Percentiles rank a stretch among this genome's conserved stretches.
Conservation (phyloP, 208 protist species). For the Crithidia thermophila region DNA sequence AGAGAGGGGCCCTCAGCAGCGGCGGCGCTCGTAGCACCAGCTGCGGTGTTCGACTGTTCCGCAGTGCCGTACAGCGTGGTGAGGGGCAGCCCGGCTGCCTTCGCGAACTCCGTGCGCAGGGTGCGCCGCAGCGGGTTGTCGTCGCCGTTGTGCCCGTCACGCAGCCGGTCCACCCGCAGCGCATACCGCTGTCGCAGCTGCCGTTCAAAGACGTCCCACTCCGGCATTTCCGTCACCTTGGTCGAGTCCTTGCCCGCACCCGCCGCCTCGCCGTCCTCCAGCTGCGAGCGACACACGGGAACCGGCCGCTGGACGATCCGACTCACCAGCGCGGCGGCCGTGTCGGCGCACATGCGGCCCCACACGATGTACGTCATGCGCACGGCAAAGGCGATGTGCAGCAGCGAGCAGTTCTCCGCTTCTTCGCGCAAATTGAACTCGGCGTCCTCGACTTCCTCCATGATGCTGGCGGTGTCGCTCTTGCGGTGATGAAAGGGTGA, state of each 20-base stretch:
- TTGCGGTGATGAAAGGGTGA: neutral
- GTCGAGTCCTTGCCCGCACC: neutral
- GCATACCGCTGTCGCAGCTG: slow-evolving; percentile 20
- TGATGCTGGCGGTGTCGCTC: neutral
- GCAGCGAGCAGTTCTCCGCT: slow-evolving; percentile 68
- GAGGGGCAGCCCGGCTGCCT: neutral
- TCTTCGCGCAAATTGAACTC: slow-evolving; percentile 75
- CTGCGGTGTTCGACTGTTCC: too few relatives aligned
- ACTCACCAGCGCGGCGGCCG: slow-evolving; percentile 11
- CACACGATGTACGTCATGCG: slow-evolving; percentile 85
- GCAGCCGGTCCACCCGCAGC: slow-evolving; percentile 1
- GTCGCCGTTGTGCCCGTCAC: slow-evolving; percentile 21
- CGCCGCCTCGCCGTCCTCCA: neutral
- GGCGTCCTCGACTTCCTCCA: slow-evolving; percentile 15
- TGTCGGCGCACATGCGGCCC: slow-evolving; percentile 37
- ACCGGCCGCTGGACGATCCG: slow-evolving; percentile 16
- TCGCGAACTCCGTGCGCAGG: neutral
- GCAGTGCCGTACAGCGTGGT: neutral
- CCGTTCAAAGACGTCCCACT: slow-evolving; percentile 28
- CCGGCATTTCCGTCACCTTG: slow-evolving; percentile 6
- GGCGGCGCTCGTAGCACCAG: too few relatives aligned
- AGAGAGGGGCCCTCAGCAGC: neutral
- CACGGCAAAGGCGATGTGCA: slow-evolving; percentile 67
- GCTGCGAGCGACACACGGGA: slow-evolving; percentile 5
- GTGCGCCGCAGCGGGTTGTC: slow-evolving; percentile 34